phyloP scores from a whole-genome alignment of 2,329 filamentous ascomycete species.

The Colletotrichum sp. region DNA sequence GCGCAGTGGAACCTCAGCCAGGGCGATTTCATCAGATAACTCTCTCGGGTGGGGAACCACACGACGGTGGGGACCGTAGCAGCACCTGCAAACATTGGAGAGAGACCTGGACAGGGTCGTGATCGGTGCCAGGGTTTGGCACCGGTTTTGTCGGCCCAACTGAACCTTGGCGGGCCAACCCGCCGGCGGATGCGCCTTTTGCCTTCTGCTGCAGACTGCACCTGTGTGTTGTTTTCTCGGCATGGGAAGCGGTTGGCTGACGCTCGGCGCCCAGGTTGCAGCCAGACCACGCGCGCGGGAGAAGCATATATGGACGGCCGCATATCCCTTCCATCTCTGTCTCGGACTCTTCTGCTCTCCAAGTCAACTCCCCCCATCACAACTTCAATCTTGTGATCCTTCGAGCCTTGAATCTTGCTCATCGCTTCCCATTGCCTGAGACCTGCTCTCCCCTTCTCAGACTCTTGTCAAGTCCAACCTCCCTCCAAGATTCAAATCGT shows the following conservation, averaged over 20 bases:
- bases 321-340: not conserved
- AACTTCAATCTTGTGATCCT: slow-evolving; percentile 6
- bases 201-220: not conserved
- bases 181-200: not conserved
- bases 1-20: not conserved
- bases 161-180: slow-evolving; percentile 4
- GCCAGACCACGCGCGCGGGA: not conserved
- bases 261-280: not conserved
- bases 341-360: not conserved
- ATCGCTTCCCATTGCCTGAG: not conserved
- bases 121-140: slow-evolving; percentile 9
- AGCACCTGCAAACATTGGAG: not conserved
- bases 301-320: slow-evolving; percentile 8
- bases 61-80: not conserved
- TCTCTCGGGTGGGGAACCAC: slow-evolving; percentile 6
- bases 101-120: not conserved
- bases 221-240: not conserved
- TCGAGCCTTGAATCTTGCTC: slow-evolving; percentile 5
- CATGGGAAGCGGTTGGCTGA: slow-evolving; percentile 16
- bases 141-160: slow-evolving; percentile 9
- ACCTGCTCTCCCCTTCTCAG: slow-evolving; percentile 1
- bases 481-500: not conserved
- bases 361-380: slow-evolving; percentile 5
- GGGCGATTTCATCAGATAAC: slow-evolving; percentile 16
- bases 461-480: not conserved